Evolutionary conservation across 148 eudicot genomes (phyloP).

Genomic region (Rhododendron simsii): DNA sequence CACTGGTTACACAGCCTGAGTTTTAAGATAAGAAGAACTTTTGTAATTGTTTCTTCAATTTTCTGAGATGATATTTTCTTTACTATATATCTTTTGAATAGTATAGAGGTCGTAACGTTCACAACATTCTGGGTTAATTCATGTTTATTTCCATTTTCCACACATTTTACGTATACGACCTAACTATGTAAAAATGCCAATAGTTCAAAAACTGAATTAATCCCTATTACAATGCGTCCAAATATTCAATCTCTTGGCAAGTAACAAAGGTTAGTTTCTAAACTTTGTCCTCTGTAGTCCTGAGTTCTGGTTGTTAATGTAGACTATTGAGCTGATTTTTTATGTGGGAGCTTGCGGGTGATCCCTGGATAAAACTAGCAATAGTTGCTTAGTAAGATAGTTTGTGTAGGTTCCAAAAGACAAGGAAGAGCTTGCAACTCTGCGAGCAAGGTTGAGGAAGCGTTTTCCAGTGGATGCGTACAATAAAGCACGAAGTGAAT

Average conservation of each 20-base stretch:
- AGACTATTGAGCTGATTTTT: not conserved
- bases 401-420: constrained; percentile 73
- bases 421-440: constrained; percentile 66
- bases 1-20: not conserved
- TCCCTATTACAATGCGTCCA: too few species aligned
- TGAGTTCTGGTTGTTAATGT: not conserved
- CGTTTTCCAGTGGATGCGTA: constrained; percentile 89
- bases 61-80: not conserved
- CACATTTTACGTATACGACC: not conserved
- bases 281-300: not conserved
- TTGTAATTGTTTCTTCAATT: not conserved
- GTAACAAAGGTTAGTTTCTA: not conserved
- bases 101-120: not conserved
- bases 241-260: not conserved
- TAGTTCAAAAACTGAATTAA: not conserved
- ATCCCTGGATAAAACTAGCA: not conserved
- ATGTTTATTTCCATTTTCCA: not conserved
- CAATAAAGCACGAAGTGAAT: constrained; percentile 74
- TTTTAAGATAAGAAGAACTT: not conserved
- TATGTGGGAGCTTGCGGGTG: not conserved
- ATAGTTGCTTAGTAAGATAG: not conserved
- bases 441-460: constrained; percentile 72
- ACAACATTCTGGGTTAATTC: not conserved
- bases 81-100: not conserved
- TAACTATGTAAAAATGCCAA: not conserved